Conservation (phyloP, 2,329 filamentous ascomycete genomes). For the Aureobasidium mangrovei region DNA sequence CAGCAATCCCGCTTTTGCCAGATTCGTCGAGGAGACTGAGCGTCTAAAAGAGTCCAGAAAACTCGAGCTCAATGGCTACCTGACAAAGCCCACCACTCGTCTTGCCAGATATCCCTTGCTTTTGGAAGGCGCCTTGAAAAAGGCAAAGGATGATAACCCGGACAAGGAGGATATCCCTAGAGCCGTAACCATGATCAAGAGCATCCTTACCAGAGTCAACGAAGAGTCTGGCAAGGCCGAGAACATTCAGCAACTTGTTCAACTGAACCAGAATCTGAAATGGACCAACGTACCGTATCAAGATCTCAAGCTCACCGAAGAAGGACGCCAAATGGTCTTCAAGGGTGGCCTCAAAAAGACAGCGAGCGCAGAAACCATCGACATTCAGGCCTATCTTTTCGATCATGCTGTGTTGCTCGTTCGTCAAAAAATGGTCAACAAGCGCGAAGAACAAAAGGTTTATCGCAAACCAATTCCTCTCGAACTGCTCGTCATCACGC, state of each 20-base stretch:
- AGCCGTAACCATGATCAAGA: conserved; percentile 77
- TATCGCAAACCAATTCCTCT: conserved; percentile 93
- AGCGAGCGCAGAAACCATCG: conserved; percentile 67
- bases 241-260: conserved; percentile 91
- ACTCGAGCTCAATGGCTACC: conserved; percentile 90
- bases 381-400: conserved; percentile 92
- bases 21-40: conserved; percentile 94
- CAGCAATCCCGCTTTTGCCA: conserved; percentile 72
- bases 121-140: conserved; percentile 83
- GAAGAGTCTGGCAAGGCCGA: conserved; percentile 93
- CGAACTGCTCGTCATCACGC: conserved; percentile 83
- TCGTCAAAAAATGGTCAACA: conserved; percentile 82
- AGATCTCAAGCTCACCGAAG: conserved; percentile 88
- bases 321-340: conserved; percentile 84
- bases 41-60: conserved; percentile 93
- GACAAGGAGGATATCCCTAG: conserved; percentile 90
- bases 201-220: conserved; percentile 81
- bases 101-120: conserved; percentile 88
- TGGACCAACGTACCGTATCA: conserved; percentile 86
- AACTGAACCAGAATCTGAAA: conserved; percentile 82
- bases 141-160: conserved; percentile 78
- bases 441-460: conserved; percentile 88
- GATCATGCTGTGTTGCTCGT: conserved; percentile 92
- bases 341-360: conserved; percentile 92
- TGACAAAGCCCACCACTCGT: conserved; percentile 94